These are phyloP conservation scores for Murraya paniculata DNA, from an alignment of 345 rosid species.

Conservation along the genomic window DNA sequence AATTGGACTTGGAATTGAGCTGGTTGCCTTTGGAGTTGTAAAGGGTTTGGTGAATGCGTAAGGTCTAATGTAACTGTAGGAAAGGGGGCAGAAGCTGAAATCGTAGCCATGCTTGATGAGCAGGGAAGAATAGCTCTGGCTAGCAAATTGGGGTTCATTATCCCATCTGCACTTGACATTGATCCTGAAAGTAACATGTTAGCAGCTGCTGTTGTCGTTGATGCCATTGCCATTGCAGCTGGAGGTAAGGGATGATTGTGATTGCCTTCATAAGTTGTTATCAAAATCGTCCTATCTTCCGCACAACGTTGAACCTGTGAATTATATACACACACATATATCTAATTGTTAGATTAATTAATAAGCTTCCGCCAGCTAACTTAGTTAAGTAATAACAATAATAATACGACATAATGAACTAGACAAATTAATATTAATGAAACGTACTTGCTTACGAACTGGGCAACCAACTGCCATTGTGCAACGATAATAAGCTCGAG, in stretches of 20 bases:
- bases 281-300: slow-evolving; percentile 74
- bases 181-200: slow-evolving; percentile 89
- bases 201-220: slow-evolving; percentile 87
- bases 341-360: background rate
- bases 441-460: slow-evolving; percentile 87
- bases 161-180: slow-evolving; percentile 83
- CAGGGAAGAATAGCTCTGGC: slow-evolving; percentile 88
- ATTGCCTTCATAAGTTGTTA: slow-evolving; percentile 92
- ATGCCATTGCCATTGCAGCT: slow-evolving; percentile 93
- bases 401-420: background rate
- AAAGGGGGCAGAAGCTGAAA: slow-evolving; percentile 96
- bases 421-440: background rate
- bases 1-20: slow-evolving; percentile 47
- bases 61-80: slow-evolving; percentile 96
- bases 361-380: background rate
- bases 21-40: slow-evolving; percentile 42
- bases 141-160: slow-evolving; percentile 80
- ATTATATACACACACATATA: no score
- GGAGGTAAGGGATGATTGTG: slow-evolving; percentile 95
- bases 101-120: slow-evolving; percentile 88
- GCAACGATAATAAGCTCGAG: slow-evolving; percentile 96
- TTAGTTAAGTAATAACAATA: no score
- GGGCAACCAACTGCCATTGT: slow-evolving; percentile 95
- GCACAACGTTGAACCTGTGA: slow-evolving; percentile 93
- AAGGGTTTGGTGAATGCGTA: slow-evolving; percentile 64